Evolutionary conservation across 345 rosid species (phyloP).

Genomic region (Citrus sinensis): DNA sequence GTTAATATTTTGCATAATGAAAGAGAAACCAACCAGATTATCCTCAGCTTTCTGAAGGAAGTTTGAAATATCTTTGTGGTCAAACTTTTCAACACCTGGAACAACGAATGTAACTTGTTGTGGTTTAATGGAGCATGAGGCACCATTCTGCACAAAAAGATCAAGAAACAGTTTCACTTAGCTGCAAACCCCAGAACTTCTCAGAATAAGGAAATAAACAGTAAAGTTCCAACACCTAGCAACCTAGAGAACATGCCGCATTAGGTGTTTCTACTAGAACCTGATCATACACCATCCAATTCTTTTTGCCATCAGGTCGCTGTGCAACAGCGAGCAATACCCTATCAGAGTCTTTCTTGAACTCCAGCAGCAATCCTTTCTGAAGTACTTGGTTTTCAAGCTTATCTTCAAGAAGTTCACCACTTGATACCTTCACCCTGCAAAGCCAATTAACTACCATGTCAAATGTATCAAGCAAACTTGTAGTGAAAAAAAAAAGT

Average conservation of each 20-base stretch:
- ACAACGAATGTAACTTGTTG: constrained; percentile 84
- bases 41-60: constrained; percentile 64
- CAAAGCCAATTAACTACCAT: constrained; percentile 22
- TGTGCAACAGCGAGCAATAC: constrained; percentile 73
- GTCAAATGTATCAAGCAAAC: neutral
- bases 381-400: constrained; percentile 50
- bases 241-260: constrained; percentile 46
- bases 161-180: neutral
- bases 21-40: constrained; percentile 65
- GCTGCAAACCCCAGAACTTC: constrained; percentile 11
- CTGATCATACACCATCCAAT: constrained; percentile 99
- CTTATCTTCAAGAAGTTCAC: constrained; percentile 71
- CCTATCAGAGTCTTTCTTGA: constrained; percentile 80
- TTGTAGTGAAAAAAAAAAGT: neutral
- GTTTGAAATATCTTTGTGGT: constrained; percentile 54
- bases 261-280: constrained; percentile 51
- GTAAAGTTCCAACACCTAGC: constrained; percentile 43
- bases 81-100: constrained; percentile 77
- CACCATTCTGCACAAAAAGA: constrained; percentile 64
- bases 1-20: constrained; percentile 2
- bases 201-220: constrained; percentile 2
- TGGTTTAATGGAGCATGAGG: constrained; percentile 68
- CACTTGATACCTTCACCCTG: constrained; percentile 58
- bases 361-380: constrained; percentile 81
- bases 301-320: constrained; percentile 93